phyloP scores from a whole-genome alignment of 495 filamentous ascomycete species.

The Daldinia loculata region DNA sequence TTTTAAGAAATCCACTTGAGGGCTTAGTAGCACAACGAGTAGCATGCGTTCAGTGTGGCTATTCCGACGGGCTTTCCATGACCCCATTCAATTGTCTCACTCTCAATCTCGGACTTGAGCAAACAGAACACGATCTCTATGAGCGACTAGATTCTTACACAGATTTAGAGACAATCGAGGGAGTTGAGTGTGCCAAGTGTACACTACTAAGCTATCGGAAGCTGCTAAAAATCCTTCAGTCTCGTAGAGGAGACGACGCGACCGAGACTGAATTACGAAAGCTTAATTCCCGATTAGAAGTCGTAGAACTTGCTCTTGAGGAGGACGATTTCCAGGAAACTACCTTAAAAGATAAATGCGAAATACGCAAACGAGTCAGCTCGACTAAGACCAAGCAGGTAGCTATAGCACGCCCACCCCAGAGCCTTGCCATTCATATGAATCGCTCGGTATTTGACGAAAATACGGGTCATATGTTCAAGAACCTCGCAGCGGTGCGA shows the following conservation, averaged over 20 bases:
- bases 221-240: conserved; percentile 50
- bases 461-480: conserved; percentile 74
- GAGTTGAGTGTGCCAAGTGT: conserved; percentile 92
- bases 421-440: conserved; percentile 82
- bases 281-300: conserved; percentile 61
- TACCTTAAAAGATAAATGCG: conserved; percentile 74
- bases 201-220: conserved; percentile 67
- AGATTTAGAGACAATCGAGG: conserved; percentile 80
- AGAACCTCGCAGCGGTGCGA: conserved; percentile 79
- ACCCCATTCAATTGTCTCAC: conserved; percentile 96
- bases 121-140: conserved; percentile 67
- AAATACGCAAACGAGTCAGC: conserved; percentile 72
- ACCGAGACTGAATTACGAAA: conserved; percentile 36
- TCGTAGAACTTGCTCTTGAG: conserved; percentile 74
- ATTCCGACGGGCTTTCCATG: conserved; percentile 84
- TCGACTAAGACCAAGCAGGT: conserved; percentile 89
- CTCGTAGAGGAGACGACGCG: conserved; percentile 34
- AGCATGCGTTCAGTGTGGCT: conserved; percentile 84
- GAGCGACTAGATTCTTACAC: conserved; percentile 88
- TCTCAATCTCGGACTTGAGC: conserved; percentile 70
- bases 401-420: conserved; percentile 81
- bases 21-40: conserved; percentile 90
- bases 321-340: conserved; percentile 83
- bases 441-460: conserved; percentile 94
- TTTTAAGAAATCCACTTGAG: conserved; percentile 72